Evolutionary conservation across 2,329 filamentous ascomycete species (phyloP).

Genomic region (Colletotrichum godetiae): DNA sequence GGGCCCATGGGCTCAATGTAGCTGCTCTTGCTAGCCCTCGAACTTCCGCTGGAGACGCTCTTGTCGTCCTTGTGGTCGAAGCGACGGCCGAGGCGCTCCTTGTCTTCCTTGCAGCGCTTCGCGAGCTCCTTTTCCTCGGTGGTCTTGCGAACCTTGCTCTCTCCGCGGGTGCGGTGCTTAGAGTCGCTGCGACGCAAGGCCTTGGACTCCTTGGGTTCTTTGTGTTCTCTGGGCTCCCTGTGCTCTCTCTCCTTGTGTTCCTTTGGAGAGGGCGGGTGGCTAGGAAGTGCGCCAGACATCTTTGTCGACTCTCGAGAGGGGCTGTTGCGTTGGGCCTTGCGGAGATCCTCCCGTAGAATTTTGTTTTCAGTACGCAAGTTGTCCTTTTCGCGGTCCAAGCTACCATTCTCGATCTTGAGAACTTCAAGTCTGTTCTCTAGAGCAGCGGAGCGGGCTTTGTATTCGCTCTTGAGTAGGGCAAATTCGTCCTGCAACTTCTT

Average conservation of each 20-base stretch:
- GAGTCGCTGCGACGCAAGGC: slow-evolving; percentile 2
- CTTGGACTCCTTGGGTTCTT: slow-evolving; percentile 39
- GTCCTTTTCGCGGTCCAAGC: slow-evolving; percentile 39
- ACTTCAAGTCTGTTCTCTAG: slow-evolving; percentile 37
- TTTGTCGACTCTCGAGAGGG: slow-evolving; percentile 37
- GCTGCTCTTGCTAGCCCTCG: slow-evolving; percentile 43
- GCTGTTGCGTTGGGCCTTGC: slow-evolving; percentile 17
- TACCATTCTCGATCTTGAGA: slow-evolving; percentile 50
- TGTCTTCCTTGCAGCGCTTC: slow-evolving; percentile 43
- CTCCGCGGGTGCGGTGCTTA: slow-evolving; percentile 44
- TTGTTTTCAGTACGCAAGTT: slow-evolving; percentile 43
- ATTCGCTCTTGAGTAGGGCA: slow-evolving; percentile 15
- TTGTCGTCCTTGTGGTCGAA: slow-evolving; percentile 47
- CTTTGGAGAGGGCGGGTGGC: slow-evolving; percentile 38
- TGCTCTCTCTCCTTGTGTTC: slow-evolving; percentile 2
- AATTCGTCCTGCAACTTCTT: slow-evolving; percentile 36
- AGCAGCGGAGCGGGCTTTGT: slow-evolving; percentile 42
- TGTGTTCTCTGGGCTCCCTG: too few relatives aligned
- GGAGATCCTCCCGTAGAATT: slow-evolving; percentile 23
- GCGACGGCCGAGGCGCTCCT: slow-evolving; percentile 50
- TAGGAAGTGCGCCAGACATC: slow-evolving; percentile 40
- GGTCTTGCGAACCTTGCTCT: slow-evolving; percentile 42
- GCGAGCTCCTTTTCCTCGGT: slow-evolving; percentile 36
- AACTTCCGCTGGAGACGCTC: slow-evolving; percentile 38
- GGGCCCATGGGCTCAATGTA: slow-evolving; percentile 38